Base-by-base conservation (phyloP, 371 early-diverging fungal genomes). In the Conidiobolus coronatus region DNA sequence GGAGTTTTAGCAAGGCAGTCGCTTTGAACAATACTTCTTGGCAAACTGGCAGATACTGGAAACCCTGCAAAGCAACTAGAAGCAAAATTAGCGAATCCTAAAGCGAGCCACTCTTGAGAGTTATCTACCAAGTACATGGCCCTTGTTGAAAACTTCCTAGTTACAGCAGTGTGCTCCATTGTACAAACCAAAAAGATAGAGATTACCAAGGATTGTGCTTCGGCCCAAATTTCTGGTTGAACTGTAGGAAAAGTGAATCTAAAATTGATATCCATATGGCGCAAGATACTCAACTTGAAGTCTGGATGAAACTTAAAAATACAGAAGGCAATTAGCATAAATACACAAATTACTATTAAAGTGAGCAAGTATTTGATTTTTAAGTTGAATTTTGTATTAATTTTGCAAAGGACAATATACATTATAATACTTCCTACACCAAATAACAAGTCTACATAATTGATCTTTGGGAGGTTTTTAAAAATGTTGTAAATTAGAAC, bases 11-110 rank as follows among this genome's bases (percentile, higher is more conserved):
- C 29, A 29, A 3, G 29, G 9, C 29, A 29, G 9, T 29, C 29
- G 29, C 29, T 29, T 9, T 29, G 29, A 55, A 87, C 75, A 33
- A 85, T 81, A 0, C 85, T 77, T 46, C 88, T 73, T 14, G 83
- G 79, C 54, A 88, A 82, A 5, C 86, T 80, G 14, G 86, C 88
- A 34, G 88, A 79, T 2, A 75, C 76, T 3, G 86, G 78, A 60
- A 73, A 83, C 0, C 73, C 78, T 43, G 80, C 78, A 58, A 87
- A 77, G 66, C 86, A 83, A 18, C 80, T 61, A 9, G 77, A 77
- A 53, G 75, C 57, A 38, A 83, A 57, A 60, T 90, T 90, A 29
- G 78, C 69, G 19, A 80, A 50, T 6, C 87, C 88, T 21, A 87
- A 65, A n/a, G 87, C 83, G 45, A 85, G 67, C 20, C 86, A 60